Evolutionary conservation across 176 grass and related monocot genomes (phyloP).

Genomic region (Microstegium vimineum): DNA sequence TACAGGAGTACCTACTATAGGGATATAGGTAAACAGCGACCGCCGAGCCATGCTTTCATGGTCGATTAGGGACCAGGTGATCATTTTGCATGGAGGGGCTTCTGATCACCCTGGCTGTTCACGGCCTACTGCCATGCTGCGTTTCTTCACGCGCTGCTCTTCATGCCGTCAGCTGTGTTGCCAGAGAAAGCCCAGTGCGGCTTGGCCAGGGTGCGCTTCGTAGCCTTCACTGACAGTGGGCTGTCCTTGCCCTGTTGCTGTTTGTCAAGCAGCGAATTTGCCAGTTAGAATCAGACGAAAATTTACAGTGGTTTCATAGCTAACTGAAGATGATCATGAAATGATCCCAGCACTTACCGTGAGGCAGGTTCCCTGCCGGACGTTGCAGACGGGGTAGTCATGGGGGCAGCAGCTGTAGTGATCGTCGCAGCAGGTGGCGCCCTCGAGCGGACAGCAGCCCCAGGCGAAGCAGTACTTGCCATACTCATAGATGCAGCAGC

Average conservation of each 20-base stretch:
- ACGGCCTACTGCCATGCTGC: neutral
- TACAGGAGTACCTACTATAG: conserved; percentile 38
- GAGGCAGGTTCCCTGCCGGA: conserved; percentile 56
- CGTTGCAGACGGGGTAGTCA: conserved; percentile 78
- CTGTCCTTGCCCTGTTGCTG: conserved; percentile 83
- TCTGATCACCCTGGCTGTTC: neutral
- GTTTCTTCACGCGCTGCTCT: conserved; percentile 51
- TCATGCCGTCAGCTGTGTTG: conserved; percentile 37
- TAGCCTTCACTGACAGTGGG: conserved; percentile 70
- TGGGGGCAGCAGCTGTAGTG: conserved; percentile 97
- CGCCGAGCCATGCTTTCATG: neutral
- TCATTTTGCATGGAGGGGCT: neutral
- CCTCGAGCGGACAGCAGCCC: conserved; percentile 93
- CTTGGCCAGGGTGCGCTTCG: conserved; percentile 48
- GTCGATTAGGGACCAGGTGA: neutral
- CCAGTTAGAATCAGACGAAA: neutral
- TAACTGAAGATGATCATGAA: neutral
- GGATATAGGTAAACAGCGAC: conserved; percentile 11
- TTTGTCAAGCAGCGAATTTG: neutral
- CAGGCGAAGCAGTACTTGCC: conserved; percentile 65
- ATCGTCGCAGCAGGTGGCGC: conserved; percentile 80
- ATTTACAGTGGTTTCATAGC: neutral
- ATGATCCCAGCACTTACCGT: conserved; percentile 38
- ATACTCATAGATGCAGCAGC: conserved; percentile 80
- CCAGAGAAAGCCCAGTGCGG: conserved; percentile 33